These are phyloP conservation scores for Colletotrichum tamarilloi DNA, from an alignment of 2,329 filamentous ascomycete species.

Conservation along the genomic window DNA sequence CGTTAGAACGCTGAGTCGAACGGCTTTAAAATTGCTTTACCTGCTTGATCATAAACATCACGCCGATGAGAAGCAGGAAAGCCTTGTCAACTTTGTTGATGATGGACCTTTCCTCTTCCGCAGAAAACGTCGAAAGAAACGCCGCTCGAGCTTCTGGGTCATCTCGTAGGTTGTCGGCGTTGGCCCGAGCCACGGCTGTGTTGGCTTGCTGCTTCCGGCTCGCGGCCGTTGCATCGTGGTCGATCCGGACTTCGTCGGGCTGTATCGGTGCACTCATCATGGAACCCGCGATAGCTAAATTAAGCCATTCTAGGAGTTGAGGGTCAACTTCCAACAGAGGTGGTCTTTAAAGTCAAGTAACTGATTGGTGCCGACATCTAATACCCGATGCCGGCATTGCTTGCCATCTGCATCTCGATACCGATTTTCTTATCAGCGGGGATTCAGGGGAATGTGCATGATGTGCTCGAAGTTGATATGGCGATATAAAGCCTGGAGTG, in stretches of 20 bases:
- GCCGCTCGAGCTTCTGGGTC: slow-evolving; percentile 39
- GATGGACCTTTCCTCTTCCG: slow-evolving; percentile 50
- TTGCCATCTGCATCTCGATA: neutral
- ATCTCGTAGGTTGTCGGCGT: slow-evolving; percentile 21
- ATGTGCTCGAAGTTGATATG: slow-evolving; percentile 16
- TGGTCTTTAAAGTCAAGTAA: neutral
- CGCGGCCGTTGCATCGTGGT: slow-evolving; percentile 6
- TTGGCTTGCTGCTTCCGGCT: slow-evolving; percentile 23
- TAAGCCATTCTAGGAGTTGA: too few relatives aligned
- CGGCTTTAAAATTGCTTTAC: slow-evolving; percentile 36
- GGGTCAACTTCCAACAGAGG: neutral
- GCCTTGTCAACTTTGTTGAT: slow-evolving; percentile 52
- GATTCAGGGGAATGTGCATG: neutral
- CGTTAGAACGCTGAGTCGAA: neutral
- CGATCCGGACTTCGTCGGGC: neutral
- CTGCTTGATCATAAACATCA: slow-evolving; percentile 55
- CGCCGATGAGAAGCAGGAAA: slow-evolving; percentile 50
- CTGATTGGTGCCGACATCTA: neutral
- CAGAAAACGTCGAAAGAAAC: slow-evolving; percentile 51
- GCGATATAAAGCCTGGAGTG: neutral
- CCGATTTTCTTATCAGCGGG: slow-evolving; percentile 14
- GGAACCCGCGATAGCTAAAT: neutral
- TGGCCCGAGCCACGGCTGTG: neutral
- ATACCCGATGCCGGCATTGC: neutral
- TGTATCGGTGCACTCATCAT: slow-evolving; percentile 1